A percentile compares a stretch with the other conserved stretches of the same genome.
phyloP scores from a whole-genome alignment of 495 filamentous ascomycete genomes.

The Aspergillus haitiensis region DNA sequence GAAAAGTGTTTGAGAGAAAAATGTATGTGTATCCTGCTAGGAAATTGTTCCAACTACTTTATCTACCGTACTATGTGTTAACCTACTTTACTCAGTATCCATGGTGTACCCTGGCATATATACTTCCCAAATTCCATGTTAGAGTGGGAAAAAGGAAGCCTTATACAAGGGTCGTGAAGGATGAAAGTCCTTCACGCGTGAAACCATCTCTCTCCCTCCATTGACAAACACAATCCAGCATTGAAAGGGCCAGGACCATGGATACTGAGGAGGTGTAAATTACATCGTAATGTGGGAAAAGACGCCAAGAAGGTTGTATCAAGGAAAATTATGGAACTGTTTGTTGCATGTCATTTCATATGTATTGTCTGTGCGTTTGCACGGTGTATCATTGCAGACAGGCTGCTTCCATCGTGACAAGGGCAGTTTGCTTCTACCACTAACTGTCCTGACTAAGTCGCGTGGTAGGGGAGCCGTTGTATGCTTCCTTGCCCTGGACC shows the following conservation, averaged over 20 bases:
- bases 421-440: too few species aligned
- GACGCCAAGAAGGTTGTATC: neutral
- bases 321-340: neutral
- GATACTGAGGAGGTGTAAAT: constrained; percentile 50
- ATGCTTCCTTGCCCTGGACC: neutral
- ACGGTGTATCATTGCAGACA: too few species aligned
- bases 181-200: constrained; percentile 32
- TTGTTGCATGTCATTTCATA: neutral
- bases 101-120: constrained; percentile 30
- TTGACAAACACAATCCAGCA: constrained; percentile 56
- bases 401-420: too few species aligned
- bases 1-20: too few species aligned
- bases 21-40: too few species aligned
- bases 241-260: constrained; percentile 47
- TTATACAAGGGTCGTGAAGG: constrained; percentile 30
- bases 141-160: constrained; percentile 23
- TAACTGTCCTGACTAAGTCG: neutral
- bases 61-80: too few species aligned
- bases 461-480: neutral
- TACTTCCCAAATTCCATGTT: constrained; percentile 21
- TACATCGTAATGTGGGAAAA: neutral
- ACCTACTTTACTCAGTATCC: too few species aligned
- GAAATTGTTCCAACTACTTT: too few species aligned
- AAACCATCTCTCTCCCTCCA: constrained; percentile 47
- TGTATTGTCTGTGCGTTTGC: neutral